Base-by-base conservation (phyloP, 768 basidiomycete species). In the Candolleomyces aberdarensis region DNA sequence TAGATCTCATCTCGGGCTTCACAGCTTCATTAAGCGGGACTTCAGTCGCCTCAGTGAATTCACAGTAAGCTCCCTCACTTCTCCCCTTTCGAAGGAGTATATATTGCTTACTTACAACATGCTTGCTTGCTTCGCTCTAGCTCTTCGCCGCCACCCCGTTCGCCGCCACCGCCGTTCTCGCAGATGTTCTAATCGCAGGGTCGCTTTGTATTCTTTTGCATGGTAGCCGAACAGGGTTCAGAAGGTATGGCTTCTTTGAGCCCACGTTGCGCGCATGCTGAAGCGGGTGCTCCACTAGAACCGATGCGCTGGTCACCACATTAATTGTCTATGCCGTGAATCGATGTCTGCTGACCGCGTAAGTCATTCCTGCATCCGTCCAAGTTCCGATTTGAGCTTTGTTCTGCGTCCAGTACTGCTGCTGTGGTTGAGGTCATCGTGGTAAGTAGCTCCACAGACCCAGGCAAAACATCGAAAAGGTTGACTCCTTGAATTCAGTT, bases 261-360 rank as follows among this genome's bases (percentile, higher is more conserved):
- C 44, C 51, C 1, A 19, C n/a, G 4, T 49, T 39, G 39, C 6
- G 22, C 29, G 22, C 0, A 29, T 29, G 14, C 19, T 51, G 29
- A 39, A 29, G 56, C 57, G 7, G 56, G 10, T 1, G 32, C 5
- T 8, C 5, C 41, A 17, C 20, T 55, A 82, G 80, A 31, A 80
- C 81, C 2, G 77, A 80, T 53, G 71, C 68, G 0, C 60, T 82
- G 13, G 68, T 83, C 15, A 76, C 76, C 15, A 73, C 69, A 1
- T 67, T 83, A 26, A 83, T 82, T 5, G 66, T 83, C 26, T 83
- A 79, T 62, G 78, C 81, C 5, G 78, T 83, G 62, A 82, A 82
- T 61, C 80, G 80, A 5, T 82, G 80, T 58, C 61, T 83, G 13
- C 65, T 83, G 43, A 82, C 81, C 32, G 78, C 78, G 80, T 82